These are phyloP conservation scores for Mortierella sp. DNA, from an alignment of 371 early-diverging fungal species.

Conservation along the genomic window DNA sequence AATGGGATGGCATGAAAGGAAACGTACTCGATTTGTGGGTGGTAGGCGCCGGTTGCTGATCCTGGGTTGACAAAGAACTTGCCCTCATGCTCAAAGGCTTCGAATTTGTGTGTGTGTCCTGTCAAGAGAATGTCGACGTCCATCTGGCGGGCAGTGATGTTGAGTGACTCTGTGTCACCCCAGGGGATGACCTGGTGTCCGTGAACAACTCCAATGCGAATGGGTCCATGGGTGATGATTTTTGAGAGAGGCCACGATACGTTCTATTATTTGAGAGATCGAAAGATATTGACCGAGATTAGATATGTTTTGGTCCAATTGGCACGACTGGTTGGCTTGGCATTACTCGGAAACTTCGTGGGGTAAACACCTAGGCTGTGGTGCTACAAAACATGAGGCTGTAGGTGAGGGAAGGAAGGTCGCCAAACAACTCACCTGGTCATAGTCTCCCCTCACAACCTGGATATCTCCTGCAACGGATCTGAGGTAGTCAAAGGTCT, in stretches of 20 bases:
- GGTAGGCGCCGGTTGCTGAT: conserved; percentile 91
- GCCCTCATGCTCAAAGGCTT: conserved; percentile 91
- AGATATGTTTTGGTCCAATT: neutral
- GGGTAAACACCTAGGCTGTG: neutral
- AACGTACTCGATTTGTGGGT: conserved; percentile 64
- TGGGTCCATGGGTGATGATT: conserved; percentile 80
- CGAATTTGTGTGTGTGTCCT: conserved; percentile 92
- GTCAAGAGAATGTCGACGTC: conserved; percentile 92
- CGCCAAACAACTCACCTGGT: conserved; percentile 65
- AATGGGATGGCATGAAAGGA: conserved; percentile 1
- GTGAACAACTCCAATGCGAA: conserved; percentile 89
- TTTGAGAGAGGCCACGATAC: conserved; percentile 73
- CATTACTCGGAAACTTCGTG: neutral
- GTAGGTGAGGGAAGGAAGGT: neutral
- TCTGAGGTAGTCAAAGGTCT: conserved; percentile 88
- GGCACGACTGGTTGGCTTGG: neutral
- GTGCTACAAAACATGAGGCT: neutral
- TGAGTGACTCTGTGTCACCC: conserved; percentile 87
- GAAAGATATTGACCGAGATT: neutral
- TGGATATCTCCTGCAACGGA: conserved; percentile 86
- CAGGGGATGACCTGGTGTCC: conserved; percentile 94
- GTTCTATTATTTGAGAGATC: conserved; percentile 55
- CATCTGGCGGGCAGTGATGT: conserved; percentile 86
- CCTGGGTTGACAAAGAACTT: conserved; percentile 96
- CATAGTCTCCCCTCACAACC: conserved; percentile 89